These are phyloP conservation scores for Rhinocladiella mackenziei DNA, from an alignment of 2,329 filamentous ascomycete genomes.

Conservation along the genomic window DNA sequence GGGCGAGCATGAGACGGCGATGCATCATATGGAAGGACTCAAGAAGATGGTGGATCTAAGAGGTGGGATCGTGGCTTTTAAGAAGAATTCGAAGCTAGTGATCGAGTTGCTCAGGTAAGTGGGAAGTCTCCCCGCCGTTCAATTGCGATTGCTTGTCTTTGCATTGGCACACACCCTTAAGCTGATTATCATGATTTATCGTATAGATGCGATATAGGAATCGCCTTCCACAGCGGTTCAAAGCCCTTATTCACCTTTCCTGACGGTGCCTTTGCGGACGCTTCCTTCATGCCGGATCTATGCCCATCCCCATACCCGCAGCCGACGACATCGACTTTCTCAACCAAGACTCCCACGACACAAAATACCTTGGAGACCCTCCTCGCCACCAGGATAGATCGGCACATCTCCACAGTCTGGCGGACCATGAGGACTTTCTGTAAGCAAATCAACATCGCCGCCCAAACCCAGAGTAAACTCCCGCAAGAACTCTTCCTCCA, in stretches of 20 bases:
- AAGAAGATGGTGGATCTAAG: conserved; percentile 38
- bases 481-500: conserved; percentile 28
- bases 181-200: too few relatives aligned
- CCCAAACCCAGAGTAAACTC: conserved; percentile 25
- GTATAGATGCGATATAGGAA: conserved; percentile 31
- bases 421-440: conserved; percentile 30
- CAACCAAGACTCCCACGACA: conserved; percentile 26
- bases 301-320: too few relatives aligned
- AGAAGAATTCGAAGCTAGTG: conserved; percentile 34
- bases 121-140: neutral
- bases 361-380: conserved; percentile 5
- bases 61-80: conserved; percentile 36
- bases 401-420: conserved; percentile 30
- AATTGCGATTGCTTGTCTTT: neutral
- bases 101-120: conserved; percentile 36
- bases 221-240: conserved; percentile 28
- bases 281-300: too few relatives aligned
- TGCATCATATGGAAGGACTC: conserved; percentile 38
- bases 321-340: conserved; percentile 24
- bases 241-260: conserved; percentile 31
- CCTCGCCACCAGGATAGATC: conserved; percentile 21
- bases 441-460: conserved; percentile 33
- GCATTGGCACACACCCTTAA: too few relatives aligned
- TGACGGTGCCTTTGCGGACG: too few relatives aligned
- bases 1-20: conserved; percentile 32